Base-by-base conservation (phyloP, 2,329 filamentous ascomycete species). In the Xylariaceae sp. region DNA sequence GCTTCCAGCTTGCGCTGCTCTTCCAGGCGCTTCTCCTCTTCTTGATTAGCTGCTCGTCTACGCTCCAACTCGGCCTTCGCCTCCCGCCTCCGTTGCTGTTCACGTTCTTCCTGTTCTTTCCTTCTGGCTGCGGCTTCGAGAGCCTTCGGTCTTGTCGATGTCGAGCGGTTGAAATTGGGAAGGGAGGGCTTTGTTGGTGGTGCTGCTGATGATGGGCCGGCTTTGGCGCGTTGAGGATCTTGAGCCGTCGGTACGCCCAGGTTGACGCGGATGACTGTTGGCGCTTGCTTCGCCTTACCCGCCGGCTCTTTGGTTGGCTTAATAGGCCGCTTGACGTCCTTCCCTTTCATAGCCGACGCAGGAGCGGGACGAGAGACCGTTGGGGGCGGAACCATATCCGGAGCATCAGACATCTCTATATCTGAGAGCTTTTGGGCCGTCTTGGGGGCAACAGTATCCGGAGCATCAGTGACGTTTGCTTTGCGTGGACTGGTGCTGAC, bases 61-160 rank as follows among this genome's bases (percentile, higher is more conserved):
- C 88, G 86, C 71, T 96, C 91, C 39, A 89, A 77, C 67, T 95
- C 90, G 13, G 86, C 83, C 74, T 95, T 96, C 44, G 88, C 86
- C 17, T 95, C 89, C 7, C 87, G 86, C 69, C 90, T 93, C 53
- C 87, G 85, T 68, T 92, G 87, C 11, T 85, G 84, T 64, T 92
- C 89, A 52, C 86, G 85, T 70, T 95, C 90, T 67, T 96, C 92
- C 71, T 87, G 88, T 72, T 96, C 91, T 71, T 88, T 93, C 73
- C 92, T 92, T 69, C 86, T 88, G 45, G 90, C 88, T 2, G 88
- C 90, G 52, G 88, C 80, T 56, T 92, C 85, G 18, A 92, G 77
- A 1, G 89, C 88, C 71, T 88, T 90, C 0, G 86, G 82, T 55
- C 87, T 80, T 37, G 86, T 81, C n/a, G 85, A 84, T 5, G 78